Evolutionary conservation across 2,329 filamentous ascomycete species (phyloP), one percentile per base, ranked within the genome.

Genomic region (Diaporthe destruens): DNA sequence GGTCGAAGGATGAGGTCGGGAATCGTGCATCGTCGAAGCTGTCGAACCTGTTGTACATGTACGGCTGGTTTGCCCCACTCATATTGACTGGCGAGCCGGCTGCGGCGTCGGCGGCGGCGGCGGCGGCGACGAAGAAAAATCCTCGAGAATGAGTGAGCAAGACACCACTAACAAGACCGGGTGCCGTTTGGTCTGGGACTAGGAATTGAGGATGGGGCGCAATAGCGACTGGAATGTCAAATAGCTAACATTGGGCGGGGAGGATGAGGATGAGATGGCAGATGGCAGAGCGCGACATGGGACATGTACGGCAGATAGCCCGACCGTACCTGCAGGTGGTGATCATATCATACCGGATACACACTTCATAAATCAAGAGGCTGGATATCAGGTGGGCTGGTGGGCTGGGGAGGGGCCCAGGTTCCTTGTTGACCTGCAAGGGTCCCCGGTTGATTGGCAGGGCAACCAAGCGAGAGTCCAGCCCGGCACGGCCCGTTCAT

Each of bases 1-100:
- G 95, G 78, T 98, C 95, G 82, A 97, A 97, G n/a, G 80, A 84
- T 78, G 78, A 84, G 81, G 81, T 84, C 80, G 84, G 87, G 75
- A 87, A 87, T 77, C 87, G 87, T 61, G 85, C 86, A 77, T 86
- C 79, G 78, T 77, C 82, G 54, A 72, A 72, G 80, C 75, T 87
- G 82, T 80, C 85, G 78, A 83, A 78, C 74, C 91, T 88, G 44
- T 47, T 36, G 83, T 96, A 96, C 82, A 96, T 87, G 84, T 92
- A 96, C 71, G 94, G 94, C 82, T 81, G 82, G 51, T 78, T 80
- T 74, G 76, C 75, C 66, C 78, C 81, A 81, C 82, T 82, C 29
- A 29, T 77, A 49, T 54, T 66, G 68, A 70, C 49, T 53, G 29
- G 34, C 47, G 54, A 9, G 25, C 18, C n/a, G 57, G 34, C 39